Conservation (phyloP, 2,329 filamentous ascomycete genomes). For the Ceratocystis huliohia region DNA sequence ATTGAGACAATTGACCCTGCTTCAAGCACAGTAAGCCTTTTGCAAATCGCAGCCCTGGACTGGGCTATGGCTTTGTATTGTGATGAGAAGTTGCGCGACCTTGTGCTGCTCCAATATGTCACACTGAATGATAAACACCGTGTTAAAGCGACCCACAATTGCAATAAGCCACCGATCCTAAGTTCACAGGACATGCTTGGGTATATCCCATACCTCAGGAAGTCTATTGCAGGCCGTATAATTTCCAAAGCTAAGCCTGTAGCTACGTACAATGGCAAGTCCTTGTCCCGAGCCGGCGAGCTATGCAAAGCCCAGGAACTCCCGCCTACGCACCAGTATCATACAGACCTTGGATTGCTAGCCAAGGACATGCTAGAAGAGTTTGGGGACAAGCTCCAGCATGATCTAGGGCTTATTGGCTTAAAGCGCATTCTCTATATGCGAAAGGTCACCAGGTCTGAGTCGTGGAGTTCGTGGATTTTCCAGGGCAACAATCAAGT, state of each 20-base stretch:
- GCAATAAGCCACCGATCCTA: neutral
- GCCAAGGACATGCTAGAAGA: slow-evolving; percentile 9
- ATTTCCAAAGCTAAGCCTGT: slow-evolving; percentile 8
- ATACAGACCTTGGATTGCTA: neutral
- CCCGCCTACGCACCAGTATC: neutral
- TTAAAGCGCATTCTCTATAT: neutral
- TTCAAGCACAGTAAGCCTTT: neutral
- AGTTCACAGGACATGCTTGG: neutral
- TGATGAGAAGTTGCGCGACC: slow-evolving; percentile 1
- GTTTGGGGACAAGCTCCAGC: neutral
- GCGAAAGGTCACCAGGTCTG: neutral
- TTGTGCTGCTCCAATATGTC: slow-evolving; percentile 4
- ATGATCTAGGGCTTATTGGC: slow-evolving; percentile 3
- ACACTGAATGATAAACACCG: neutral
- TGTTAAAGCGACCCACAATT: neutral
- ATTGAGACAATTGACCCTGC: slow-evolving; percentile 2
- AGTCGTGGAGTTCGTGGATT: slow-evolving; percentile 5
- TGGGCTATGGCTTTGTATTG: slow-evolving; percentile 3
- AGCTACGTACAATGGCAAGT: neutral
- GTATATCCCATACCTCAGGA: slow-evolving; percentile 2
- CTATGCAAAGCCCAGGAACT: neutral
- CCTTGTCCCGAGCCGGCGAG: neutral
- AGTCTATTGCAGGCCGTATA: neutral
- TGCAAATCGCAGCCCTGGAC: slow-evolving; percentile 4
- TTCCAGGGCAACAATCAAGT: slow-evolving; percentile 8